These are phyloP conservation scores for Cytospora piceicola DNA, from an alignment of 2,329 filamentous ascomycete genomes.

Conservation along the genomic window DNA sequence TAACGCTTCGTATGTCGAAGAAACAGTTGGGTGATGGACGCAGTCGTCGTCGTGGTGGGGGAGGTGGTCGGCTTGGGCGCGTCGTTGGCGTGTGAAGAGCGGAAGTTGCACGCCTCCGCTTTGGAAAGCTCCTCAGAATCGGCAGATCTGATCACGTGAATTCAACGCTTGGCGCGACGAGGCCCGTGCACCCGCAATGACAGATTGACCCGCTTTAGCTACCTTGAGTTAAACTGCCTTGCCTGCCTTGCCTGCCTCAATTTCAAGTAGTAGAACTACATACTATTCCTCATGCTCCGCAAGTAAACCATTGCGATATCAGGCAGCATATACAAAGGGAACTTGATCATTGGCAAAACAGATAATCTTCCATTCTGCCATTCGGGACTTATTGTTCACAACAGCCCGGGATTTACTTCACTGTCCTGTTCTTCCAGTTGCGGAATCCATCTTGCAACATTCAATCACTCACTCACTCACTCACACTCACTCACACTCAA, in stretches of 20 bases:
- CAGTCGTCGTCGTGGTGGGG: conserved; percentile 8
- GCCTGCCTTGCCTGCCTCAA: no score
- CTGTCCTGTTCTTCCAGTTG: neutral
- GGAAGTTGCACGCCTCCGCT: conserved; percentile 23
- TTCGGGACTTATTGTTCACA: neutral
- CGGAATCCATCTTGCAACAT: neutral
- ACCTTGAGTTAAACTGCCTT: neutral
- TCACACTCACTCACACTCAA: neutral
- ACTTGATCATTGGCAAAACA: neutral
- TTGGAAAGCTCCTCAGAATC: conserved; percentile 22
- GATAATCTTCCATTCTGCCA: neutral
- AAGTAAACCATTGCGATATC: neutral
- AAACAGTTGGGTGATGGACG: conserved; percentile 10
- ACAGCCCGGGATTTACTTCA: neutral
- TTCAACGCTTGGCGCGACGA: neutral
- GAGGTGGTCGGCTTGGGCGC: conserved; percentile 8
- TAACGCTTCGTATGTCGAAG: neutral
- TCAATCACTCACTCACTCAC: no score
- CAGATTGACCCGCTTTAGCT: neutral
- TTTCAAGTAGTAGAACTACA: no score
- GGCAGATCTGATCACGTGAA: conserved; percentile 26
- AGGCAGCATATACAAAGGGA: neutral
- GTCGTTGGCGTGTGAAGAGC: conserved; percentile 21
- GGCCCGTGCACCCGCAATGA: neutral
- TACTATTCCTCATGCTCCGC: no score